Evolutionary conservation across 345 rosid species (phyloP).

Genomic region (Populus ilicifolia): DNA sequence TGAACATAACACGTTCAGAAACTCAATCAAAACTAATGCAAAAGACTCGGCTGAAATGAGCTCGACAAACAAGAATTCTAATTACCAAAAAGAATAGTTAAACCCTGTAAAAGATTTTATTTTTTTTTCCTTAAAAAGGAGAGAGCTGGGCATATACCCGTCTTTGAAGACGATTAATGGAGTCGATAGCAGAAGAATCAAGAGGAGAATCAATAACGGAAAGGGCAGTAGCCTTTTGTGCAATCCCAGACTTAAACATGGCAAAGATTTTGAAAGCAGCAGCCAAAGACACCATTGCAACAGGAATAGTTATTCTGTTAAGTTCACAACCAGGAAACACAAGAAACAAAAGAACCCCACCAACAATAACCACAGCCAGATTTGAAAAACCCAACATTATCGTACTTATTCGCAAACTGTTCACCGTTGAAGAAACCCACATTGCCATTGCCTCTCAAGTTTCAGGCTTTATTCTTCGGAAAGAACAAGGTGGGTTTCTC

Average conservation of each 20-base stretch:
- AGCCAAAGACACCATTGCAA: conserved; percentile 41
- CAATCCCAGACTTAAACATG: conserved; percentile 51
- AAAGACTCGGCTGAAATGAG: not conserved
- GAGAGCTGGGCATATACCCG: conserved; percentile 38
- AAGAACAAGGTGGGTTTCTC: not conserved
- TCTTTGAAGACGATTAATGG: conserved; percentile 46
- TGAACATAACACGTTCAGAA: not conserved
- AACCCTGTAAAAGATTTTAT: not conserved
- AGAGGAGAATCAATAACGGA: conserved; percentile 52
- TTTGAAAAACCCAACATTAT: conserved; percentile 49
- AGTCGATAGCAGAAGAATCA: conserved; percentile 24
- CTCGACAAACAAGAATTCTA: not conserved
- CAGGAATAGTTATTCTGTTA: conserved; percentile 22
- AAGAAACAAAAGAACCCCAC: conserved; percentile 37
- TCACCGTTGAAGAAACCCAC: conserved; percentile 39
- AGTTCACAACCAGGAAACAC: conserved; percentile 38
- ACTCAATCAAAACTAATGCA: not conserved
- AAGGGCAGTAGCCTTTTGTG: conserved; percentile 67
- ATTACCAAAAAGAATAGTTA: not conserved
- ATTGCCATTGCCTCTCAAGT: conserved; percentile 14
- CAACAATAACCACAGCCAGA: conserved; percentile 39
- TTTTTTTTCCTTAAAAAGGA: not conserved
- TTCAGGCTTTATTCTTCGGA: not conserved
- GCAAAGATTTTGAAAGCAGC: conserved; percentile 50
- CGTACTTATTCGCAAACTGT: conserved; percentile 44